phyloP scores from a whole-genome alignment of 2,329 filamentous ascomycete species.

The Emergomyces orientalis region DNA sequence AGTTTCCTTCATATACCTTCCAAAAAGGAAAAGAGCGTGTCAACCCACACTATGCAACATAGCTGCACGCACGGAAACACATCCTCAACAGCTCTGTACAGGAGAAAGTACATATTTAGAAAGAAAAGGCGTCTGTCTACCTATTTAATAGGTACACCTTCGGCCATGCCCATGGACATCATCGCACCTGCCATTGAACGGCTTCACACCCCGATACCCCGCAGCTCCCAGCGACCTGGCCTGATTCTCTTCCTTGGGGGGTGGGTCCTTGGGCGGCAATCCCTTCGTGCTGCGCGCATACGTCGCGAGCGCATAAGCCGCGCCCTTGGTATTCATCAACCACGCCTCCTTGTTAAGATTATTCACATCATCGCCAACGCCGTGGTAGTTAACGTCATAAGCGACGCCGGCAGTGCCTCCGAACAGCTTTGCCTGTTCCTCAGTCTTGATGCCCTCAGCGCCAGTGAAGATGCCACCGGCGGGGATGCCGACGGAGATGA shows the following conservation, averaged over 20 bases:
- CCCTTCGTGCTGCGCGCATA: constrained; percentile 46
- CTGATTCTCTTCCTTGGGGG: not conserved
- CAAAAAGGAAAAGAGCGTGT: not conserved
- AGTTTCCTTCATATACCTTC: not conserved
- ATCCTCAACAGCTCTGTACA: not conserved
- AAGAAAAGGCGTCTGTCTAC: not conserved
- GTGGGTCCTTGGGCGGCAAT: constrained; percentile 13
- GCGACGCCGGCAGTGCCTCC: constrained; percentile 57
- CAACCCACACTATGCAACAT: not conserved
- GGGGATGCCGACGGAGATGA: constrained; percentile 63
- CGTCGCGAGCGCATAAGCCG: constrained; percentile 46
- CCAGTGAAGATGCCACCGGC: constrained; percentile 69
- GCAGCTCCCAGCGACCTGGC: not conserved
- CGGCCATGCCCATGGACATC: not conserved
- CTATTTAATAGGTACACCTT: constrained; percentile 2
- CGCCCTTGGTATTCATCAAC: constrained; percentile 45
- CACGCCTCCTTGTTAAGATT: constrained; percentile 49
- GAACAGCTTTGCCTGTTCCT: constrained; percentile 55
- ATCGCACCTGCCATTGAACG: not conserved
- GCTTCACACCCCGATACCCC: not conserved
- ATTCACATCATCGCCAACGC: constrained; percentile 42
- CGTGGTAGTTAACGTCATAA: constrained; percentile 51
- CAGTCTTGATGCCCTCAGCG: constrained; percentile 66
- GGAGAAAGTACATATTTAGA: not conserved
- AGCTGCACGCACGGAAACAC: not conserved